Percentiles rank a stretch among this genome's conserved stretches.
These are phyloP conservation scores for Trametes sanguinea DNA, from an alignment of 768 basidiomycete genomes.

Conservation along the genomic window DNA sequence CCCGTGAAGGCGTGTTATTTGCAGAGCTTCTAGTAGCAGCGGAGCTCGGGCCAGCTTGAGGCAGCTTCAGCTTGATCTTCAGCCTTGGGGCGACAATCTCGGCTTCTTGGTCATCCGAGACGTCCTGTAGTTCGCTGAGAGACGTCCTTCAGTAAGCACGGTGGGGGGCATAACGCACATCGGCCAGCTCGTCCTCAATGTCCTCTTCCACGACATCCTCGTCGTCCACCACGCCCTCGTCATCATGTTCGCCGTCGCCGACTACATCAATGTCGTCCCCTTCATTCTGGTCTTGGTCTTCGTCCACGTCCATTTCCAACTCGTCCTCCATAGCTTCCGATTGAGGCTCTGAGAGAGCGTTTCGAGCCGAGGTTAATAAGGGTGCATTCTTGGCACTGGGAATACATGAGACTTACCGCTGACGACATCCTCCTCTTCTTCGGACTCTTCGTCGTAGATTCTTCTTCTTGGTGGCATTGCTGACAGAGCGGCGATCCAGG, in stretches of 20 bases:
- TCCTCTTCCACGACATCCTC: constrained; percentile 44
- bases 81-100: constrained; percentile 42
- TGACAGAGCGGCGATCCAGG: too few relatives aligned
- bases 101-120: constrained; percentile 29
- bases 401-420: constrained; percentile 21
- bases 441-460: constrained; percentile 21
- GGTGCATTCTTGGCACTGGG: too few relatives aligned
- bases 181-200: constrained; percentile 30
- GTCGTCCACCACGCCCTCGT: constrained; percentile 35
- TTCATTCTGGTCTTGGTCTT: constrained; percentile 33
- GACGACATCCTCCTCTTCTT: constrained; percentile 18
- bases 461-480: constrained; percentile 20
- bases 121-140: constrained; percentile 27
- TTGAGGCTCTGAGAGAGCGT: constrained; percentile 22
- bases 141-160: background rate
- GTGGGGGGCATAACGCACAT: constrained; percentile 19
- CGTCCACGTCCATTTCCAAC: constrained; percentile 43
- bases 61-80: constrained; percentile 64
- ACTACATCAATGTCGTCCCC: constrained; percentile 28
- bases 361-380: background rate
- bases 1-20: constrained; percentile 16
- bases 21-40: background rate
- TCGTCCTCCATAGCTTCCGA: constrained; percentile 41
- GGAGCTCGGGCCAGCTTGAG: constrained; percentile 29
- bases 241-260: constrained; percentile 32